Base-by-base conservation (phyloP, 805 yeast genomes). In the Alloascoidea africana region DNA sequence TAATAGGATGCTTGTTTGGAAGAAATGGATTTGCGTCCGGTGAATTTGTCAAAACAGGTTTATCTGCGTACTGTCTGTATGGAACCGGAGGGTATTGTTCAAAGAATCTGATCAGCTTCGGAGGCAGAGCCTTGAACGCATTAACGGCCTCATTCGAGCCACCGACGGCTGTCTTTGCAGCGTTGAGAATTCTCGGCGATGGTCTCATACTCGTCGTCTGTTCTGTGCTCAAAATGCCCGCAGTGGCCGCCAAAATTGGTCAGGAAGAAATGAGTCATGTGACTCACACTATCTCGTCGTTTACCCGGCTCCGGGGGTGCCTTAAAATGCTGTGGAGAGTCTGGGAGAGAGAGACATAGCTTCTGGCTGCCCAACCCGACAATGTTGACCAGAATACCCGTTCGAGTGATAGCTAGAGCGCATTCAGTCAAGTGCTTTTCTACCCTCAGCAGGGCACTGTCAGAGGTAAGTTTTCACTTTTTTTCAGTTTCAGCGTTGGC, bases 41-140 rank as follows among this genome's bases (percentile, higher is more conserved):
- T 36, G 85, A 87, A 36, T 59, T 61, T 16, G 82, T 75, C 18
- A 71, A 60, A 2, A 82, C 70, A 37, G 94, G 80, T 43, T 65
- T 67, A 2, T 65, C 58, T 3, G 83, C 63, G 55, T 85, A 87
- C 46, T 67, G 54, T 14, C 69, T 68, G 57, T 73, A 74, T n/a
- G 86, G 89, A 16, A 77, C 61, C 5, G 96, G 96, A 19, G 96
- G 96, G 52, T 73, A 83, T 54, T 73, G 77, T 36, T 72, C 65
- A 61, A 87, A 86, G 58, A 86, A 87, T 45, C 61, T 69, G 53
- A 74, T 79, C 23, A 86, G 66, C 52, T 68, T 70, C 37, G 56
- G 62, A 14, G 96, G 96, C 33, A 86, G 72, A 55, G 70, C 65
- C 18, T 62, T 53, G 46, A 76, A 80, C 44, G 59, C 56, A 18